Evolutionary conservation across 345 rosid genomes (phyloP).

Genomic region (Aethionema arabicum): DNA sequence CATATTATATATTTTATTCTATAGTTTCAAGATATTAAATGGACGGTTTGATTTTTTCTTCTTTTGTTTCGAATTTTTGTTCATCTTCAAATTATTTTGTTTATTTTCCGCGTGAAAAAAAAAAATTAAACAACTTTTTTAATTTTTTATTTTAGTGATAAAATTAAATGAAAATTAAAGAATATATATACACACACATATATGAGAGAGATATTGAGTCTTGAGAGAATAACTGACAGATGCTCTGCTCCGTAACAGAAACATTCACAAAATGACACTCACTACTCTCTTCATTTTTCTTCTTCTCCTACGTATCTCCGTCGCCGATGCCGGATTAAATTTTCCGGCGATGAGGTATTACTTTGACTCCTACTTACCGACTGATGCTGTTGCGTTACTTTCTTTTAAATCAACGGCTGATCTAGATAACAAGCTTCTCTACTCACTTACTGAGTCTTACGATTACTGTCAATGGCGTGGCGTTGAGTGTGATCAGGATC

Average conservation of each 20-base stretch:
- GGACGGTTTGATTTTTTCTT: too few species aligned
- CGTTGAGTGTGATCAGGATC: constrained; percentile 71
- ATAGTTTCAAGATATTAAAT: neutral
- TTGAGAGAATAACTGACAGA: constrained; percentile 33
- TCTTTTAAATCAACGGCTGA: constrained; percentile 84
- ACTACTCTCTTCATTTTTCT: constrained; percentile 28
- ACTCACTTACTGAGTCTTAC: constrained; percentile 72
- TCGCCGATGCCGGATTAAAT: constrained; percentile 16
- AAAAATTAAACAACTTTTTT: too few species aligned
- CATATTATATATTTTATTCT: neutral
- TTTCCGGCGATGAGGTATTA: constrained; percentile 33
- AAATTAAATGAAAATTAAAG: too few species aligned
- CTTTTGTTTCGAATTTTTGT: neutral
- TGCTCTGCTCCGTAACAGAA: constrained; percentile 32
- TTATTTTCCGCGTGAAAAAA: neutral
- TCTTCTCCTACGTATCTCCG: constrained; percentile 32
- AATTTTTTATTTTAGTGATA: too few species aligned
- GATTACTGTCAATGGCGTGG: constrained; percentile 96
- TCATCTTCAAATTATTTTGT: neutral
- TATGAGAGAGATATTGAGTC: constrained; percentile 18
- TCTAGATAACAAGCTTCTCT: constrained; percentile 66
- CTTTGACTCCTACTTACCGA: constrained; percentile 46
- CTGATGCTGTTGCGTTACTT: constrained; percentile 78
- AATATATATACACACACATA: constrained; percentile 13
- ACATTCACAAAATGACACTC: constrained; percentile 35